These are phyloP conservation scores for Rhizophagus sp. DNA, from an alignment of 192 early-diverging fungal genomes.

Conservation along the genomic window DNA sequence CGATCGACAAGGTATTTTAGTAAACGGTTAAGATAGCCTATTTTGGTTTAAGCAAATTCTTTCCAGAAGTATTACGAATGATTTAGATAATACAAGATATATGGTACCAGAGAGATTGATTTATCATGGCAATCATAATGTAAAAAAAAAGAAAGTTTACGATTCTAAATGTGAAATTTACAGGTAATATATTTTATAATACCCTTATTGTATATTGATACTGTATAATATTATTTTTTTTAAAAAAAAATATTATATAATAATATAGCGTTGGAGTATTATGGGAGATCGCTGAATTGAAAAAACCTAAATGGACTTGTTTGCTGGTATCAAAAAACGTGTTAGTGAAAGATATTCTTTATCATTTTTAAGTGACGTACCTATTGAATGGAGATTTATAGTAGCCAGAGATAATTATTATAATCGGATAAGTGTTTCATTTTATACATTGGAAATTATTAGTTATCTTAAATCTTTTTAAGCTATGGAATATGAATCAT, in stretches of 20 bases:
- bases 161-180: slow-evolving; percentile 14
- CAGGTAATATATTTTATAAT: background rate
- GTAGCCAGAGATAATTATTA: background rate
- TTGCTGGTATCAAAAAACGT: background rate
- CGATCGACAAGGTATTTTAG: background rate
- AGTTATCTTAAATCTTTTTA: no score
- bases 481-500: no score
- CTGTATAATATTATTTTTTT: background rate
- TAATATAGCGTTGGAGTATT: background rate
- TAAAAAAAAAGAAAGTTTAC: background rate
- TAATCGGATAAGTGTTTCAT: background rate
- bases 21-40: background rate
- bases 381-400: background rate
- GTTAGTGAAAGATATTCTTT: background rate
- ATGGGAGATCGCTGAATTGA: slow-evolving; percentile 14
- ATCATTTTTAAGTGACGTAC: background rate
- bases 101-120: slow-evolving; percentile 5
- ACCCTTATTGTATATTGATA: no score
- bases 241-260: background rate
- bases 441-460: background rate
- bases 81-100: background rate
- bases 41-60: background rate
- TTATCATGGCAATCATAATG: no score
- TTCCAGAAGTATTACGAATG: background rate
- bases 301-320: background rate